Evolutionary conservation across 495 filamentous ascomycete species (phyloP).

Genomic region (Annulohypoxylon moriforme): DNA sequence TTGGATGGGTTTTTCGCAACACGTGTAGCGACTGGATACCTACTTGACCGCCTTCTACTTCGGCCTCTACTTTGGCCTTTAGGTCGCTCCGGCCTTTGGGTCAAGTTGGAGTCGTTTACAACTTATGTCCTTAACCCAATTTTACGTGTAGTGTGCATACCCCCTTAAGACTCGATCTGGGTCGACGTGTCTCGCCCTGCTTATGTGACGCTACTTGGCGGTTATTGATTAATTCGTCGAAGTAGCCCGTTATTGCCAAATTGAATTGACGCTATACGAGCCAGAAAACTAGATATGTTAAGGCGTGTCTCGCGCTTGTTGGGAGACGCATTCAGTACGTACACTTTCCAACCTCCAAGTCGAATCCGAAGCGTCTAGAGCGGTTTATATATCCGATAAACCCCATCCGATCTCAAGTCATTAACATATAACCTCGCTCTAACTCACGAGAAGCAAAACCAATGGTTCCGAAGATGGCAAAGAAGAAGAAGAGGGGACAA

Average conservation of each 20-base stretch:
- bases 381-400: slow-evolving; percentile 26
- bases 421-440: slow-evolving; percentile 11
- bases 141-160: slow-evolving; percentile 10
- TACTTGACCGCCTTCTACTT: slow-evolving; percentile 4
- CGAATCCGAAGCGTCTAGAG: slow-evolving; percentile 11
- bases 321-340: slow-evolving; percentile 15
- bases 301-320: slow-evolving; percentile 29
- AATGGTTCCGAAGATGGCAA: slow-evolving; percentile 26
- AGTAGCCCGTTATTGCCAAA: neutral
- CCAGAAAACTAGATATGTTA: slow-evolving; percentile 19
- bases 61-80: slow-evolving; percentile 1
- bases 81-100: neutral
- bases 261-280: slow-evolving; percentile 6
- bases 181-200: slow-evolving; percentile 3
- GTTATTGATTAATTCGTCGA: slow-evolving; percentile 15
- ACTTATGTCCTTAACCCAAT: slow-evolving; percentile 7
- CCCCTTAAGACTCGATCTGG: neutral
- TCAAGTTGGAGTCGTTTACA: neutral
- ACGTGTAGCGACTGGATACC: slow-evolving; percentile 9
- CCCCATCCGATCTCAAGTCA: slow-evolving; percentile 3
- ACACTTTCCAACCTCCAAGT: neutral
- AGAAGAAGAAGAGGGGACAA: slow-evolving; percentile 28
- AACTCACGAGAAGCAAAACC: slow-evolving; percentile 10
- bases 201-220: slow-evolving; percentile 6
- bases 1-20: slow-evolving; percentile 10